Percentiles rank a stretch among this genome's conserved stretches.
Conservation (phyloP, 83 land plant genomes). For the Picea mariana region DNA sequence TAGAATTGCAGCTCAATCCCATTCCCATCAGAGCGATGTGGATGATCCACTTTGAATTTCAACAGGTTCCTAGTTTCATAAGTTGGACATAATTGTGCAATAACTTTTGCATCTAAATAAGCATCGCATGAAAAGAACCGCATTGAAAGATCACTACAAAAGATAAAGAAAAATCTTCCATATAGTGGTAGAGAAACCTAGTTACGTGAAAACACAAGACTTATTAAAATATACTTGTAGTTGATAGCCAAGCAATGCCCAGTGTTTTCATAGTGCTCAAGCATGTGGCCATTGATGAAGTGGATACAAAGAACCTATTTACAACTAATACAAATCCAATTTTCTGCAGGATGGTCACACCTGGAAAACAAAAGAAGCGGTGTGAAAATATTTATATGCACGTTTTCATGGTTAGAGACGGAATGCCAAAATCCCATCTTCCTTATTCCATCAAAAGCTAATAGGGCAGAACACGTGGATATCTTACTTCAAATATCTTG, state of each 20-base stretch:
- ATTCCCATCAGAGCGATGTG: conserved; percentile 25
- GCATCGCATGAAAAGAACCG: conserved; percentile 78
- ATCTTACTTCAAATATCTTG: too few relatives aligned
- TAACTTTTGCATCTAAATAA: conserved; percentile 67
- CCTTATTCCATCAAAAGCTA: too few relatives aligned
- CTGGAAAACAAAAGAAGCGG: too few relatives aligned
- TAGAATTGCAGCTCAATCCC: background rate
- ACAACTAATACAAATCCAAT: conserved; percentile 67
- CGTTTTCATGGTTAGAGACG: too few relatives aligned
- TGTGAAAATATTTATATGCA: too few relatives aligned
- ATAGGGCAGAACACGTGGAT: too few relatives aligned
- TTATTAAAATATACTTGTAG: background rate
- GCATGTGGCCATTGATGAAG: conserved; percentile 75
- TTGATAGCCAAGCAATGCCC: background rate
- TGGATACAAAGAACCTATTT: conserved; percentile 62
- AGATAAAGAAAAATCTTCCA: too few relatives aligned
- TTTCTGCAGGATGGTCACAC: conserved; percentile 49
- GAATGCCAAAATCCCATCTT: too few relatives aligned
- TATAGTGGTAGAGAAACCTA: background rate
- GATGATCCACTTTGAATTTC: conserved; percentile 66
- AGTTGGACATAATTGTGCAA: conserved; percentile 47
- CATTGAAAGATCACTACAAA: conserved; percentile 69
- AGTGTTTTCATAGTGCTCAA: conserved; percentile 31
- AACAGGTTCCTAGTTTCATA: conserved; percentile 53
- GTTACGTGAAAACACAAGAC: background rate